Percentiles rank a stretch among this genome's conserved stretches.
Conservation (phyloP, 768 basidiomycete species). For the Peribolospora baueri region DNA sequence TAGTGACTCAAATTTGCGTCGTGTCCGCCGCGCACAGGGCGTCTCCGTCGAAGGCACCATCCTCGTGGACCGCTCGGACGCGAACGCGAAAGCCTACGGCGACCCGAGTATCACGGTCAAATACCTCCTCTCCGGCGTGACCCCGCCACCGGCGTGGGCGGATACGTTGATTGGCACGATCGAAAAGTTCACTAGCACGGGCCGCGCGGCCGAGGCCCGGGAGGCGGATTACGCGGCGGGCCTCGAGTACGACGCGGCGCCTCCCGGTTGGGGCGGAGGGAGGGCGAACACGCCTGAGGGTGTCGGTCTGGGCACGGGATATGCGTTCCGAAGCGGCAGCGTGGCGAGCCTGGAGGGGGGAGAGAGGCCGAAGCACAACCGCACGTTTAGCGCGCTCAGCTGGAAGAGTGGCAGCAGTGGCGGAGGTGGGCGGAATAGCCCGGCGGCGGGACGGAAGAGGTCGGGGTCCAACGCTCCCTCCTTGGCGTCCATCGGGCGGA, state of each 20-base stretch:
- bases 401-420: neutral
- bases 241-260: neutral
- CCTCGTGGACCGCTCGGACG: conserved; percentile 81
- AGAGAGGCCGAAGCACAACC: neutral
- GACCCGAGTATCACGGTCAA: conserved; percentile 40
- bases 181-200: conserved; percentile 36
- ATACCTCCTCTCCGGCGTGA: conserved; percentile 50
- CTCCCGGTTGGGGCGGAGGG: neutral
- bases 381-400: neutral
- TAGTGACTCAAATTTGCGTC: neutral
- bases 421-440: neutral
- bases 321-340: no score
- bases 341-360: neutral
- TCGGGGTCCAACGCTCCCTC: neutral
- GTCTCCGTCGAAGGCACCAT: conserved; percentile 46
- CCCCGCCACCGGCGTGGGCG: conserved; percentile 60
- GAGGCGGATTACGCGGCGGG: neutral
- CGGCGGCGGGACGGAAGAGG: neutral
- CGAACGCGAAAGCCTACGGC: conserved; percentile 57
- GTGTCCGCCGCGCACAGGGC: conserved; percentile 22
- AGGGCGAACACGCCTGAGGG: no score
- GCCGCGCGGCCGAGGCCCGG: conserved; percentile 3
- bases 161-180: conserved; percentile 46
- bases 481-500: no score
- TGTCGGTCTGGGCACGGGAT: no score